Conservation (phyloP, 208 protist genomes). For the Trypanosoma brucei region DNA sequence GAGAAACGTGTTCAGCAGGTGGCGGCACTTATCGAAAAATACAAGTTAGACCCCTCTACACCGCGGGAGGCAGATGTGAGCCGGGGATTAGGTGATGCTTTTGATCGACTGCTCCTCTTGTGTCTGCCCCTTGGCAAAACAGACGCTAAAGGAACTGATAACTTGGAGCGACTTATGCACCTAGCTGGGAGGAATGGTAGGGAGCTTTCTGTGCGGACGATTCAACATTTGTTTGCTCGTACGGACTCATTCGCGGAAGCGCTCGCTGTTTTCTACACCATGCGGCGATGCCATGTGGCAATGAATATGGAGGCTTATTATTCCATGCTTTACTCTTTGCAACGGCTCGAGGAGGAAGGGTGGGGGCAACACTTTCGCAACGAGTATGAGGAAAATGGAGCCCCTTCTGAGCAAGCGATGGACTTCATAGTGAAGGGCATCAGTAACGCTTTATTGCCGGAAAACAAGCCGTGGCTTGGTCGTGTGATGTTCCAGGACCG, state of each 20-base stretch:
- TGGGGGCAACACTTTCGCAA: slow-evolving; percentile 80
- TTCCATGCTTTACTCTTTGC: slow-evolving; percentile 89
- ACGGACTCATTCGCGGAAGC: slow-evolving; percentile 73
- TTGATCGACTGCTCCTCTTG: slow-evolving; percentile 81
- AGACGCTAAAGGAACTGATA: slow-evolving; percentile 28
- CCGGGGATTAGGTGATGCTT: slow-evolving; percentile 73
- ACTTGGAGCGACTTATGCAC: slow-evolving; percentile 59
- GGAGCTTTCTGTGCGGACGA: slow-evolving; percentile 68
- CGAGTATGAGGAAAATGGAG: slow-evolving; percentile 37
- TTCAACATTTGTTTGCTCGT: slow-evolving; percentile 87
- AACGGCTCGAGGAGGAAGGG: slow-evolving; percentile 85
- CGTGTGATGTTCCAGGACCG: slow-evolving; percentile 84
- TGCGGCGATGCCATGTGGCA: slow-evolving; percentile 73
- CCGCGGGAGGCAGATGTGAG: slow-evolving; percentile 74
- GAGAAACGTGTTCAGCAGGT: slow-evolving; percentile 13
- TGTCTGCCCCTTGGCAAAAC: slow-evolving; percentile 52
- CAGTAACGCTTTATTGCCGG: slow-evolving; percentile 77
- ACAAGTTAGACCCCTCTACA: slow-evolving; percentile 49
- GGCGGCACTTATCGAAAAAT: slow-evolving; percentile 35
- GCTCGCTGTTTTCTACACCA: slow-evolving; percentile 79
- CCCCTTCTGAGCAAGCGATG: slow-evolving; percentile 73
- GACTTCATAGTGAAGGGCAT: slow-evolving; percentile 84
- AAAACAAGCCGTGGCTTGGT: slow-evolving; percentile 89
- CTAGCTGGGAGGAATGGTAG: slow-evolving; percentile 54
- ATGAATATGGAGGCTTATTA: slow-evolving; percentile 90